Base-by-base conservation (phyloP, 768 basidiomycete species). In the Auriculariales sp. region DNA sequence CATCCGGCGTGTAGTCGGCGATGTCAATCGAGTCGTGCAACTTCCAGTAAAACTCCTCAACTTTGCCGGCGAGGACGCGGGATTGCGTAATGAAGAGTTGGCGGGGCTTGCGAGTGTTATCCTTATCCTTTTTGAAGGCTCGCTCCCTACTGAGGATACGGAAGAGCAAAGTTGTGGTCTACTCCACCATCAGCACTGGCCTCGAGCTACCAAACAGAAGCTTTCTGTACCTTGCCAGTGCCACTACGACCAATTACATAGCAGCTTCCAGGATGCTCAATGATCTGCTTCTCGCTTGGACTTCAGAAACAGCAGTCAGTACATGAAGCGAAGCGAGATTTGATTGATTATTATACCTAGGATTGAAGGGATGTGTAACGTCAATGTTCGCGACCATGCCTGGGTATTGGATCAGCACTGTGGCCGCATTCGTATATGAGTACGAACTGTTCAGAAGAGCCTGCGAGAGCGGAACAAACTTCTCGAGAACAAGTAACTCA, bases 181-280 rank as follows among this genome's bases (percentile, higher is more conserved):
- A 83, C n/a, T n/a, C n/a, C n/a, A n/a, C n/a, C n/a, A n/a, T n/a
- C n/a, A 3, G 22, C 17, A 12, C 4, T 6, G 9, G 14, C n/a
- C n/a, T 19, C 19, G 10, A 11, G 12, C 29, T 10, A 47, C 2
- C 10, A 32, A 4, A 4, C 0, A 22, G 31, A 11, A 5, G 1
- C 4, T 6, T 49, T 7, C 15, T 7, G 39, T 69, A n/a, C n/a
- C 11, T 55, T 82, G 82, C n/a, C 83, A 0, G 89, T 86, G 28
- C 94, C 94, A 64, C 83, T 89, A 55, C 92, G 87, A 52, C 94
- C 94, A 59, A 97, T 98, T 68, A 86, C 88, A 62, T 86, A 89
- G 52, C 83, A 82, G 0, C 81, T 81, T 4, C 70, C 64, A 0
- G 65, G 64, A 54, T 81, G 73, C 36, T 81, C 73, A 15, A 81